Conservation (phyloP, 768 basidiomycete species). For the Hygrophorus russula region DNA sequence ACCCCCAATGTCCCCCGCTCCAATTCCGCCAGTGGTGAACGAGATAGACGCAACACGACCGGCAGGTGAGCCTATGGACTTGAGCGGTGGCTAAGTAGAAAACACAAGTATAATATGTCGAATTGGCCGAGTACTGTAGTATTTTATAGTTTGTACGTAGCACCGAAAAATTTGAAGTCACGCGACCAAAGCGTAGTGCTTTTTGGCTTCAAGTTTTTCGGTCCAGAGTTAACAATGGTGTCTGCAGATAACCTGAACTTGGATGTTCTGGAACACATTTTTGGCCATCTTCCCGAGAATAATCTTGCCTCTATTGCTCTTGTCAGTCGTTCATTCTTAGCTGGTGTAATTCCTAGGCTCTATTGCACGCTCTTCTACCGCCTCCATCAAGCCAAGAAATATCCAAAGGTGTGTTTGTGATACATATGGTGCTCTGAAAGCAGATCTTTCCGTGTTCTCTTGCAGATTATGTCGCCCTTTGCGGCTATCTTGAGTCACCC, state of each 20-base stretch:
- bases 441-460: background rate
- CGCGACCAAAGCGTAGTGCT: too few relatives aligned
- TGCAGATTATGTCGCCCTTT: slow-evolving; percentile 49
- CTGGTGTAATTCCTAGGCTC: slow-evolving; percentile 50
- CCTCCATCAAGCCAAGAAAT: slow-evolving; percentile 44
- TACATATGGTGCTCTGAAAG: background rate
- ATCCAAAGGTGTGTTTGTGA: slow-evolving; percentile 30
- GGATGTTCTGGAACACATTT: slow-evolving; percentile 66
- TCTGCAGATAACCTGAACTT: slow-evolving; percentile 57
- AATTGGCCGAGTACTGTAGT: too few relatives aligned
- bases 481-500: slow-evolving; percentile 41
- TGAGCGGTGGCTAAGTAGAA: background rate
- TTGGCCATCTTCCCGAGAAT: slow-evolving; percentile 36
- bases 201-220: slow-evolving; percentile 40
- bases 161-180: too few relatives aligned
- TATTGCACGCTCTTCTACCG: slow-evolving; percentile 50
- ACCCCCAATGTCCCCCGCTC: background rate
- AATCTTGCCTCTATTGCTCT: slow-evolving; percentile 53
- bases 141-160: too few relatives aligned
- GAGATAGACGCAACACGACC: background rate
- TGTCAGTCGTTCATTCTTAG: slow-evolving; percentile 56
- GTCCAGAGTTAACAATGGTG: slow-evolving; percentile 36
- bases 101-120: too few relatives aligned
- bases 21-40: background rate
- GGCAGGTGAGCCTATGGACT: background rate